Percentiles rank a stretch among this genome's conserved stretches.
These are phyloP conservation scores for Calonectria hawksworthii DNA, from an alignment of 2,329 filamentous ascomycete species.

Conservation along the genomic window DNA sequence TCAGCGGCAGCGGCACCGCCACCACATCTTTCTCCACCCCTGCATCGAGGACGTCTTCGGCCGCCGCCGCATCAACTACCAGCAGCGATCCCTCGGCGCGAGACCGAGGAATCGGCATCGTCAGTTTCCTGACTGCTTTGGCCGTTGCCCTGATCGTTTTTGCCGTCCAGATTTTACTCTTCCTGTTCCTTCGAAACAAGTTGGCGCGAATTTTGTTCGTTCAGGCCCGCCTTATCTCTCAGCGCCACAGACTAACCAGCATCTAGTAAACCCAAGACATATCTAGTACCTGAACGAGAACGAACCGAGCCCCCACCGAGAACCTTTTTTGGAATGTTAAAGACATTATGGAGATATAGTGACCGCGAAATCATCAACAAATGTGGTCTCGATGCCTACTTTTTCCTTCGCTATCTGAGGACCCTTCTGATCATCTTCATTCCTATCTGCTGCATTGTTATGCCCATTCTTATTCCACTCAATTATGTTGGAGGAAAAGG, in stretches of 20 bases:
- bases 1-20: constrained; percentile 6
- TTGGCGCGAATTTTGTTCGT: constrained; percentile 86
- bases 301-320: constrained; percentile 81
- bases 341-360: constrained; percentile 76
- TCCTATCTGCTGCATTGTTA: constrained; percentile 81
- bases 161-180: constrained; percentile 75
- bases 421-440: constrained; percentile 90
- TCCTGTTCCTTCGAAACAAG: constrained; percentile 82
- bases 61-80: not conserved
- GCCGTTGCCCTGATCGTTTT: constrained; percentile 74
- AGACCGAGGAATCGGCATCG: constrained; percentile 58
- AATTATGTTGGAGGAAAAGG: constrained; percentile 83
- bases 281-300: constrained; percentile 87
- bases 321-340: constrained; percentile 64
- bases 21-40: constrained; percentile 18
- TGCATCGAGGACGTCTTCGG: constrained; percentile 17
- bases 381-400: constrained; percentile 96
- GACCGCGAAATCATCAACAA: constrained; percentile 91
- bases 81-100: constrained; percentile 52
- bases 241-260: constrained; percentile 2
- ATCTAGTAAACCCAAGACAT: constrained; percentile 83
- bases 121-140: constrained; percentile 74
- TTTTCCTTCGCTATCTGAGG: constrained; percentile 90
- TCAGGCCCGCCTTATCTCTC: not conserved
- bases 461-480: constrained; percentile 88